Base-by-base conservation (phyloP, 805 yeast genomes). In the Yueomyces sp. region DNA sequence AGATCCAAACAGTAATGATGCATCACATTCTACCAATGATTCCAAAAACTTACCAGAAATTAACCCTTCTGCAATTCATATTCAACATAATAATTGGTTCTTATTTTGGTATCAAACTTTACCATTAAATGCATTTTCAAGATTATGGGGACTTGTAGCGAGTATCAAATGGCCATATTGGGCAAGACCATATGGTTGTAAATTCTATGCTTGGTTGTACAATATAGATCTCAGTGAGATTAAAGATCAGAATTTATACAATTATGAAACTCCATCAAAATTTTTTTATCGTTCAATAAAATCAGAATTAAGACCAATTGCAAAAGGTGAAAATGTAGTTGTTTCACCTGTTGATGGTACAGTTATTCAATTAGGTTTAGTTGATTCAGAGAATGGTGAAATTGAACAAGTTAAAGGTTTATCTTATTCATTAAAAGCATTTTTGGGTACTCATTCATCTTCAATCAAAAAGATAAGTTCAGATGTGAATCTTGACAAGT, bases 391-490 rank as follows among this genome's bases (percentile, higher is more conserved):
- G 41, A 73, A 81, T 52, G 95, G 95, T 37, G 85, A 83, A 52
- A 86, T 92, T 47, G 97, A 92, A 62, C 97, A 90, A 62, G 97
- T 92, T 38, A 92, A 92, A 65, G 98, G 98, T 6, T 76, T 92
- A 76, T 85, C 94, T 1, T 92, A 92, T 62, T 80, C 94, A 2
- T 73, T 92, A 11, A 88, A 84, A 51, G 88, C 94, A 6, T 74
- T 92, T 44, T 70, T 92, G 40, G 98, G 98, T 3, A 70, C 62
- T 5, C 63, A 62, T 46, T 49, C 63, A 9, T 68, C 67, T 12
- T 42, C 51, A 34, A 51, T 56, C 55, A 44, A 63, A 59, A 57
- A 52, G 30, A 52, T 52, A 41, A 51, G 52, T 37, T 54, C 61
- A 11, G 48, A 40, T 12, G 27, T 51, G n/a, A 57, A 52, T 43